Evolutionary conservation across 345 rosid species (phyloP).

Genomic region (Trapa bicornis): DNA sequence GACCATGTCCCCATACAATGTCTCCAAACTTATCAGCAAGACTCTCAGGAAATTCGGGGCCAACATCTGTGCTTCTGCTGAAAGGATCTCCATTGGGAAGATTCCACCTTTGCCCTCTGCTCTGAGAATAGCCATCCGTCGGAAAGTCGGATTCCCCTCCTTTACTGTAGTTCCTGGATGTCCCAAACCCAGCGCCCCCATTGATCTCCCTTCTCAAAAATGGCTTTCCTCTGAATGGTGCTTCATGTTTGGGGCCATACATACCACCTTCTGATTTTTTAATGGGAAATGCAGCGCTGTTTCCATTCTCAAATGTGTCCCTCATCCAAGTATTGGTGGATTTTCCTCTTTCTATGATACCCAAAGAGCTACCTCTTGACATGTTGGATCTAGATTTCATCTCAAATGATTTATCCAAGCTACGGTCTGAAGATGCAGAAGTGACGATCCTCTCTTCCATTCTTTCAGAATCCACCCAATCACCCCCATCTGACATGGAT

Average conservation of each 20-base stretch:
- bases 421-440: slow-evolving; percentile 53
- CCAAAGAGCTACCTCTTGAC: slow-evolving; percentile 41
- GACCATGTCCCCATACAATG: slow-evolving; percentile 48
- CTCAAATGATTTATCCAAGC: slow-evolving; percentile 43
- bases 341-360: slow-evolving; percentile 45
- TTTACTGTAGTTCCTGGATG: slow-evolving; percentile 31
- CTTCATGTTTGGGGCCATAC: slow-evolving; percentile 43
- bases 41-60: slow-evolving; percentile 56
- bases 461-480: slow-evolving; percentile 88
- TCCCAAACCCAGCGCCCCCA: slow-evolving; percentile 46
- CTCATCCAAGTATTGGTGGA: slow-evolving; percentile 54
- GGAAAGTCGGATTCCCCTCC: slow-evolving; percentile 49
- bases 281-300: slow-evolving; percentile 29
- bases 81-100: slow-evolving; percentile 51
- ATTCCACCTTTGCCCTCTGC: slow-evolving; percentile 61
- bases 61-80: slow-evolving; percentile 47
- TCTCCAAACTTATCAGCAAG: slow-evolving; percentile 58
- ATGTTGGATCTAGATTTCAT: slow-evolving; percentile 30
- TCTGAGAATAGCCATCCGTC: slow-evolving; percentile 35
- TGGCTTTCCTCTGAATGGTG: slow-evolving; percentile 29
- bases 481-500: slow-evolving; percentile 28
- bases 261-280: slow-evolving; percentile 43
- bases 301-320: slow-evolving; percentile 56
- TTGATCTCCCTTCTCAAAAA: slow-evolving; percentile 46
- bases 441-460: slow-evolving; percentile 86